Evolutionary conservation across 2,329 filamentous ascomycete species (phyloP), one percentile per base, ranked within the genome.

Genomic region (Hirsutella minnesotensis): DNA sequence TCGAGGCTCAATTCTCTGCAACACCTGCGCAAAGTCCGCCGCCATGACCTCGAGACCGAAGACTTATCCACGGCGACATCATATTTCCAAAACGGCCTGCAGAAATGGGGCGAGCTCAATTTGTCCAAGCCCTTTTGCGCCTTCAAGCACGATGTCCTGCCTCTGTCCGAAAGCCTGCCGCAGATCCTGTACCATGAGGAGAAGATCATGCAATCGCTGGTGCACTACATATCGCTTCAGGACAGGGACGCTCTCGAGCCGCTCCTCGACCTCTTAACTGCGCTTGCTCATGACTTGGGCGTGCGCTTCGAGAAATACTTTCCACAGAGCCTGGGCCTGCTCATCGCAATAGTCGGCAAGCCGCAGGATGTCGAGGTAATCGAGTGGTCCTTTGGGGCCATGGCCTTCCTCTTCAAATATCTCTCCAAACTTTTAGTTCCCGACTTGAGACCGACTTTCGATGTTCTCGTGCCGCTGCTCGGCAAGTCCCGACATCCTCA

Each of bases 401-500:
- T 98, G 44, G 88, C 92, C 38, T 98, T 94, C 71, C 71, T 96
- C 34, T 95, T 98, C 75, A 98, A 98, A 59, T 96, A 96, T 57
- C 75, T 98, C 5, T 94, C 88, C 2, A 81, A 86, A 49, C 73
- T 96, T 1, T 65, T 98, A 19, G 84, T 92, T 0, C 83, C 87
- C 4, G 86, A 98, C 56, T 65, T 98, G 48, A 73, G 85, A 47
- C 87, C 90, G 38, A 81, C 94, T 2, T 89, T 87, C 57, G 77
- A 86, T 55, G 77, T 92, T 41, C 79, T 98, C 68, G 76, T 84
- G 1, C 83, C 88, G 3, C 73, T 96, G 41, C 75, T 98, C 24
- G 92, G 90, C 49, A 89, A 84, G 60, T 72, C 81, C 44, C 78
- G 78, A 44, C 86, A 90, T 50, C 92, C 90, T 50, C 77, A 81